Evolutionary conservation across 495 filamentous ascomycete species (phyloP), one percentile per base, ranked within the genome.

Genomic region (Aspergillus egyptiacus): DNA sequence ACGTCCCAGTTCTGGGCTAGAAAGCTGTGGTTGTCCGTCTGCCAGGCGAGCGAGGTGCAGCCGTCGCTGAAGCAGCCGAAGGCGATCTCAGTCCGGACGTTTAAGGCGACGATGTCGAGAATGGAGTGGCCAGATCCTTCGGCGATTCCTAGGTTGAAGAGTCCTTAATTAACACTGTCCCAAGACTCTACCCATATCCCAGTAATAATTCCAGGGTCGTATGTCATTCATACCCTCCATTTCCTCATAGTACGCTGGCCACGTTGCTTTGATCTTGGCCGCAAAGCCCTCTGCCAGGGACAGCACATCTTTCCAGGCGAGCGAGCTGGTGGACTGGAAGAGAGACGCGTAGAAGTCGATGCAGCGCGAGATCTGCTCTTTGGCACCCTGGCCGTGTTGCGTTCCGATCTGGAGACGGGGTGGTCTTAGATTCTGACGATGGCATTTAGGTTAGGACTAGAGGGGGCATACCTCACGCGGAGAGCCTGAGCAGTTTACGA

Each of bases 1-100:
- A 47, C 45, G 23, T 49, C 46, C 46, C 46, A 49, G 17, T 49
- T 49, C 27, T 49, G 46, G 1, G 34, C 46, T 2, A 49, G 35
- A 15, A 30, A 32, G 5, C 23, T 27, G n/a, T 41, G 13, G 1
- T 41, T 25, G 5, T 22, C 13, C 2, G n/a, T 39, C 34, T 41
- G 22, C 35, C 27, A 41, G 23, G n/a, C 18, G 1, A 49, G 25
- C 10, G 34, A 30, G 5, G 46, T 49, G 19, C 46, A 49, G 11
- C 46, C 46, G 24, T 49, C 46, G 5, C 35, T 49, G 25, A 49
- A 49, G 8, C 27, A 31, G 1, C 35, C 36, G 17, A 49, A 41
- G 6, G 37, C 46, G n/a, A 49, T 49, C 30, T 49, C 46, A 4
- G 35, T 40, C 6, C 46, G 46, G 18, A 49, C 46, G 19, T 49